Conservation (phyloP, 148 eudicot genomes). For the Vaccinium darrowii region DNA sequence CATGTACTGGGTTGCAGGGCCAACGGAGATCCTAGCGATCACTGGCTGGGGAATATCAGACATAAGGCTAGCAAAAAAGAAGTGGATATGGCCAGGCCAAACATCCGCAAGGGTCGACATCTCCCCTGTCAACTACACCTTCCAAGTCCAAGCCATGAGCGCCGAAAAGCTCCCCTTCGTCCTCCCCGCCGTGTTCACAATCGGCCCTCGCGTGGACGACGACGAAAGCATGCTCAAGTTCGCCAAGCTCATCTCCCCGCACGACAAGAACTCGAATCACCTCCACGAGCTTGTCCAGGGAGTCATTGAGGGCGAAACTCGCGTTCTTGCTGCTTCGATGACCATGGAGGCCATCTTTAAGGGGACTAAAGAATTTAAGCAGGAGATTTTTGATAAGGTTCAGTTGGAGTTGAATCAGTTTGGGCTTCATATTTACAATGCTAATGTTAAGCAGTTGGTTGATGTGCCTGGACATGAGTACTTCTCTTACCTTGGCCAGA, state of each 20-base stretch:
- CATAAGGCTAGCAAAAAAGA: conserved; percentile 4
- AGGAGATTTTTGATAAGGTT: conserved; percentile 8
- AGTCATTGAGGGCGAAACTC: conserved; percentile 5
- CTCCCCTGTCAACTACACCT: conserved; percentile 11
- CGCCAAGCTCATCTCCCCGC: conserved; percentile 6
- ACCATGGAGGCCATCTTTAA: conserved; percentile 11
- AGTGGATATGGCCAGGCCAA: not conserved
- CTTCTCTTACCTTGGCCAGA: conserved; percentile 5
- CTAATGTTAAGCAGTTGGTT: conserved; percentile 6
- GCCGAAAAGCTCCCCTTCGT: conserved; percentile 11
- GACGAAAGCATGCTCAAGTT: not conserved
- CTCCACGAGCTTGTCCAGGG: conserved; percentile 9
- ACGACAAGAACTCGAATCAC: not conserved
- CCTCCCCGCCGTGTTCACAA: conserved; percentile 6
- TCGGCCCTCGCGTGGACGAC: not conserved
- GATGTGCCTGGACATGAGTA: conserved; percentile 6
- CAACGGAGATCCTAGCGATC: not conserved
- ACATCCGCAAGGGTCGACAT: not conserved
- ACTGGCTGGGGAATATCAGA: not conserved
- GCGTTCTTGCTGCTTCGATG: conserved; percentile 7
- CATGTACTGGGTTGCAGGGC: not conserved
- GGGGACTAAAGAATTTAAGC: not conserved
- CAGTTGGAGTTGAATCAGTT: conserved; percentile 8
- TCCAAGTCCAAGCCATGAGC: conserved; percentile 13
- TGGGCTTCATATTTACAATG: conserved; percentile 7